phyloP scores from a whole-genome alignment of 1,284 basidiomycete species.

The Malassezia arunalokei region DNA sequence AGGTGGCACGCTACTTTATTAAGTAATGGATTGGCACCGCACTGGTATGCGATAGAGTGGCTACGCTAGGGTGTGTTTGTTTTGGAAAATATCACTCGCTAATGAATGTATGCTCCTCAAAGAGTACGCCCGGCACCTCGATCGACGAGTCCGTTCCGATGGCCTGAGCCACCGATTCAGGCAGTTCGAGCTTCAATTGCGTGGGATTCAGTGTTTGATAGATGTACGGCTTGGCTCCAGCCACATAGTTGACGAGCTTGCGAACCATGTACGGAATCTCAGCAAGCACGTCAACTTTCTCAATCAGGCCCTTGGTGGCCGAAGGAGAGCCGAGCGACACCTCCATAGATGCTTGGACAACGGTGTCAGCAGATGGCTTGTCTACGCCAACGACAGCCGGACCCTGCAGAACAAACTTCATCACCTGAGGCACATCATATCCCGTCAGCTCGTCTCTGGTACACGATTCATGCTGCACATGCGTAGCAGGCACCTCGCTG shows the following conservation, averaged over 20 bases:
- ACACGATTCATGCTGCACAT: conserved; percentile 58
- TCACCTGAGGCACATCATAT: conserved; percentile 62
- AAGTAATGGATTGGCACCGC: conserved; percentile 50
- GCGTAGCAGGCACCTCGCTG: conserved; percentile 50
- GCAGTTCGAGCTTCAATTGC: conserved; percentile 59
- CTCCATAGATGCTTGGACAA: conserved; percentile 15
- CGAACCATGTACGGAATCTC: conserved; percentile 88
- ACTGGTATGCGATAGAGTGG: not conserved
- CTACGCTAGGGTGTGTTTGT: not conserved
- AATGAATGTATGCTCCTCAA: conserved; percentile 83
- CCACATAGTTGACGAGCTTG: conserved; percentile 76
- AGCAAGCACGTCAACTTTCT: conserved; percentile 90
- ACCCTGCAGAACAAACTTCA: conserved; percentile 69
- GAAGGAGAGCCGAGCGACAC: conserved; percentile 27
- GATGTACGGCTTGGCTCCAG: conserved; percentile 81
- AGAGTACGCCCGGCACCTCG: conserved; percentile 59
- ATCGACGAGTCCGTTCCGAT: conserved; percentile 3
- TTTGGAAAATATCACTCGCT: conserved; percentile 17
- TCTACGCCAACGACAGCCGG: conserved; percentile 50
- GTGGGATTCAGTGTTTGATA: conserved; percentile 75
- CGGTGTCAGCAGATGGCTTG: conserved; percentile 10
- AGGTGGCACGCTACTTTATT: conserved; percentile 77
- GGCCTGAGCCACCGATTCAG: conserved; percentile 32
- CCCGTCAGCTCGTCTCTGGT: conserved; percentile 61
- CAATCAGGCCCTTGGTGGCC: conserved; percentile 62